A percentile compares a stretch with the other conserved stretches of the same genome.
These are phyloP conservation scores for Colletotrichum falcatum DNA, from an alignment of 2,329 filamentous ascomycete species.

Conservation along the genomic window DNA sequence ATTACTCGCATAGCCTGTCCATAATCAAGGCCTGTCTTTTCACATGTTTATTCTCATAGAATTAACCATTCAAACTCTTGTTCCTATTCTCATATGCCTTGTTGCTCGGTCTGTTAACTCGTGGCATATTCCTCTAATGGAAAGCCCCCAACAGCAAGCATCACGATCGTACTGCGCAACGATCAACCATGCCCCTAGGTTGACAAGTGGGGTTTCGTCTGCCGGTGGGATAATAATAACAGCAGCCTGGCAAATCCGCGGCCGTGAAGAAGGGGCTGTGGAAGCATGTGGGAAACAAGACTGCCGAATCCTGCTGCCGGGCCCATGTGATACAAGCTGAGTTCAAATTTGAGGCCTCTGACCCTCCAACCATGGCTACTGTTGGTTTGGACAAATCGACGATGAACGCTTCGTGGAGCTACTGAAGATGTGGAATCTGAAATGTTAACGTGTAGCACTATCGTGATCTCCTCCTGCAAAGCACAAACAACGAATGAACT, in stretches of 20 bases:
- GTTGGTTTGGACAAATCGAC: neutral
- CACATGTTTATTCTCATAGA: no score
- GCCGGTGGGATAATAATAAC: constrained; percentile 23
- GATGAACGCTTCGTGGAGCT: neutral
- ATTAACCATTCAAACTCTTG: no score
- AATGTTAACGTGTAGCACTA: neutral
- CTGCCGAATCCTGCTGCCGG: neutral
- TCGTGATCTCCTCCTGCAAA: neutral
- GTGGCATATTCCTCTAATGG: neutral
- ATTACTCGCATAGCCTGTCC: no score
- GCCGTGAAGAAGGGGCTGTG: neutral
- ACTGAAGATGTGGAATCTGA: neutral
- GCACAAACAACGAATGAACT: neutral
- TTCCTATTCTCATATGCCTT: no score
- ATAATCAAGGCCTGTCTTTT: no score
- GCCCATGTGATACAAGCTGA: neutral
- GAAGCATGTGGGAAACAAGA: neutral
- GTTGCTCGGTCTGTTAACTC: no score
- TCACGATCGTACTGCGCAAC: neutral
- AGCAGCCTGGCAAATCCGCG: neutral
- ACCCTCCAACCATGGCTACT: no score
- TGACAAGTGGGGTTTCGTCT: neutral
- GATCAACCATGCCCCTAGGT: neutral
- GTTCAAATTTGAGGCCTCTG: neutral
- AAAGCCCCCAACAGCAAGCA: neutral